Evolutionary conservation across 2,329 filamentous ascomycete genomes (phyloP).

Genomic region (Cytospora leucostoma): DNA sequence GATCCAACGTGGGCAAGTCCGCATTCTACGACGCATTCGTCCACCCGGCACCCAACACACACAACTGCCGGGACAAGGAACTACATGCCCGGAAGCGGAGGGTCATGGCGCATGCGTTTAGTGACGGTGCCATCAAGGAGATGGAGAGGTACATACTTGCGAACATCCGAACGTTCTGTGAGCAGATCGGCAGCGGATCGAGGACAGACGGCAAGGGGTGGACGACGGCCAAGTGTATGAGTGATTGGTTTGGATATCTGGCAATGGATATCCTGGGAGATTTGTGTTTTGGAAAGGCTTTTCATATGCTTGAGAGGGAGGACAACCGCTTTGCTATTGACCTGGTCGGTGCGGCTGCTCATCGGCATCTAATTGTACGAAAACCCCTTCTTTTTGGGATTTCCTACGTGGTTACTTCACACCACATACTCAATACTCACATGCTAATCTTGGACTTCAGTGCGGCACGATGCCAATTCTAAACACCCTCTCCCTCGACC

Average conservation of each 20-base stretch:
- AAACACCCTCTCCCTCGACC: conserved; percentile 66
- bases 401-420: too few relatives aligned
- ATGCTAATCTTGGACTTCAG: conserved; percentile 41
- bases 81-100: conserved; percentile 71
- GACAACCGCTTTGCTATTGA: conserved; percentile 68
- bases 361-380: conserved; percentile 67
- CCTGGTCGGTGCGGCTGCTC: conserved; percentile 67
- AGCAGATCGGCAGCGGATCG: conserved; percentile 50
- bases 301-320: conserved; percentile 60
- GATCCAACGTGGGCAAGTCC: conserved; percentile 65
- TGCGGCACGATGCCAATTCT: conserved; percentile 73
- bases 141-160: conserved; percentile 68
- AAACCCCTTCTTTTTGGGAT: background rate
- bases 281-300: conserved; percentile 62
- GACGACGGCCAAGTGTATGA: conserved; percentile 62
- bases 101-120: conserved; percentile 72
- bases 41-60: conserved; percentile 70
- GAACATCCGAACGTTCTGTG: conserved; percentile 68
- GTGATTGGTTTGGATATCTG: conserved; percentile 62
- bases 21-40: conserved; percentile 75
- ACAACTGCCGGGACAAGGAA: conserved; percentile 69
- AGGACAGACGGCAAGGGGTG: conserved; percentile 54
- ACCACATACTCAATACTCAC: background rate
- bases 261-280: conserved; percentile 65
- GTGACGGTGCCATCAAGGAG: conserved; percentile 64